Evolutionary conservation across 148 eudicot species (phyloP).

Genomic region (Pouteria glomerata): DNA sequence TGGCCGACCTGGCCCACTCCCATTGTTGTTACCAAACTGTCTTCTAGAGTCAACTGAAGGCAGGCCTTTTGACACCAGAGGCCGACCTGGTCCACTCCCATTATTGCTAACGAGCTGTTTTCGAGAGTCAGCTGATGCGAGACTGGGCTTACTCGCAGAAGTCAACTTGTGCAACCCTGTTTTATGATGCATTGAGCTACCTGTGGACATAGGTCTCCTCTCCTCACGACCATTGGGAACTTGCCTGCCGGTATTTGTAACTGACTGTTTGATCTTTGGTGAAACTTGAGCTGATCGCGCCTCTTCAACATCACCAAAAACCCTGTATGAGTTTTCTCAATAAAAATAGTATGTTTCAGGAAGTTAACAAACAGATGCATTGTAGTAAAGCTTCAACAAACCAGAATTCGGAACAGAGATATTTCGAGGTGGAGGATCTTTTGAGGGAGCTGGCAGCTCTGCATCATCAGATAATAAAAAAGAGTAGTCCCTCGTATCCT

Average conservation of each 20-base stretch:
- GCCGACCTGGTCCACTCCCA: slow-evolving; percentile 63
- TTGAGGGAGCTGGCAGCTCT: slow-evolving; percentile 50
- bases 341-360: slow-evolving; percentile 26
- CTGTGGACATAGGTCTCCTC: slow-evolving; percentile 30
- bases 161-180: slow-evolving; percentile 26
- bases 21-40: slow-evolving; percentile 40
- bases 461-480: slow-evolving; percentile 76
- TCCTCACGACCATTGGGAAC: slow-evolving; percentile 30
- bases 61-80: slow-evolving; percentile 24
- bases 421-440: slow-evolving; percentile 31
- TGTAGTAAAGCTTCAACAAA: slow-evolving; percentile 21
- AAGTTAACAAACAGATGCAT: slow-evolving; percentile 6
- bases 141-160: slow-evolving; percentile 19
- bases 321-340: slow-evolving; percentile 40
- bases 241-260: slow-evolving; percentile 27
- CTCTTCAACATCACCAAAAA: slow-evolving; percentile 67
- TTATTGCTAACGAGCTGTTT: slow-evolving; percentile 41
- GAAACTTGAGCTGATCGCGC: slow-evolving; percentile 48
- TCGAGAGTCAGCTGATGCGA: slow-evolving; percentile 19
- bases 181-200: slow-evolving; percentile 25
- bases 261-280: slow-evolving; percentile 32
- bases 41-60: slow-evolving; percentile 36
- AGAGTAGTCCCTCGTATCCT: slow-evolving; percentile 85
- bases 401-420: slow-evolving; percentile 40
- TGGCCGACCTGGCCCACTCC: slow-evolving; percentile 62